A percentile compares a stretch with the other conserved stretches of the same genome.
These are phyloP conservation scores for Trichoderma reesei DNA, from an alignment of 495 filamentous ascomycete species.

Conservation along the genomic window DNA sequence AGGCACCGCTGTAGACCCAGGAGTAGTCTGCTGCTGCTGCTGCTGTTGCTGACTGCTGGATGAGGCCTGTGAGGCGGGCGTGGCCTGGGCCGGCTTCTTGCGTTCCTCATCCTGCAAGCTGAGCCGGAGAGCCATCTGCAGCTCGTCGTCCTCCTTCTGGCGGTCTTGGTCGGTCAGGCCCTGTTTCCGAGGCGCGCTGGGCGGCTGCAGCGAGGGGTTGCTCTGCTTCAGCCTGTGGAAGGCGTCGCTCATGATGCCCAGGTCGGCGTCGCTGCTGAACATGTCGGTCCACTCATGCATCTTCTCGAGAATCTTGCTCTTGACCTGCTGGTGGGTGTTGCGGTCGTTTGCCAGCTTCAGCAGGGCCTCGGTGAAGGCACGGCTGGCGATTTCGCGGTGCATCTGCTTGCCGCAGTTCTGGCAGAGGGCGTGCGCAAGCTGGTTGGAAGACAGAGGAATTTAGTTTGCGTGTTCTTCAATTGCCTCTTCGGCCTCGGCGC, in stretches of 20 bases:
- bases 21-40: neutral
- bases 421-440: constrained; percentile 86
- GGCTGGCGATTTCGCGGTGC: constrained; percentile 85
- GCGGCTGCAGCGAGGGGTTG: constrained; percentile 88
- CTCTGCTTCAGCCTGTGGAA: constrained; percentile 73
- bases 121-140: constrained; percentile 90
- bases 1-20: constrained; percentile 18
- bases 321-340: constrained; percentile 94
- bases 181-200: constrained; percentile 83
- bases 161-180: constrained; percentile 84
- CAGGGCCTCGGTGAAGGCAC: constrained; percentile 92
- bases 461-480: neutral
- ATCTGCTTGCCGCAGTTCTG: constrained; percentile 90
- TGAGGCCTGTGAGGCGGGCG: constrained; percentile 18
- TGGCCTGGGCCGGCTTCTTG: constrained; percentile 36
- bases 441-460: neutral
- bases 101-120: constrained; percentile 75
- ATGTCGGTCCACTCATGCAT: constrained; percentile 95
- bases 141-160: constrained; percentile 92
- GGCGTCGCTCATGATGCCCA: constrained; percentile 96
- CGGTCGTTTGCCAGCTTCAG: constrained; percentile 83
- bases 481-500: neutral
- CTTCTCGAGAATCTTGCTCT: constrained; percentile 90
- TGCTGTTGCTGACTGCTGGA: constrained; percentile 12
- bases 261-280: constrained; percentile 81